Base-by-base conservation (phyloP, 2,329 filamentous ascomycete species). In the Akanthomyces uredinophilus region DNA sequence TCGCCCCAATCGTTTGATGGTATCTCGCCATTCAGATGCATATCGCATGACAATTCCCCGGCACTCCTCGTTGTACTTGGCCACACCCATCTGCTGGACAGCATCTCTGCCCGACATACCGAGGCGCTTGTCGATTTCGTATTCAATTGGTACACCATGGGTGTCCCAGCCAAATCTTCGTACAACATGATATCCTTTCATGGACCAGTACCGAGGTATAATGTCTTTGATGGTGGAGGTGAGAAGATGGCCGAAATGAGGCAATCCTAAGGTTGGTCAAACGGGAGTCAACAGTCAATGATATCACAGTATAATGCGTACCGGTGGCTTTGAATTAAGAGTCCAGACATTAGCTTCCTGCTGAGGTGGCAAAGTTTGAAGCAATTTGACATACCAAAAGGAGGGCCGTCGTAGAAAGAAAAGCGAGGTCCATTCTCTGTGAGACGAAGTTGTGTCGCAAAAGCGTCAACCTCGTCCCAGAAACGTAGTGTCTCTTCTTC, bases 171-270 rank as follows among this genome's bases (percentile, higher is more conserved):
- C 53, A 22, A 57, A 57, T 32, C 59, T 46, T 13, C 59, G 74
- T 96, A 95, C 91, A 56, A 97, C 93, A 78, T 96, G 90, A 72
- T 88, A 90, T 16, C 94, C 94, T 74, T 96, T 95, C 92, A 96
- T 96, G 55, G 92, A 93, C 91, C 93, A 97, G 76, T 97, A 97
- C 68, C 94, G 83, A 11, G 94, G 92, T 67, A 97, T 96, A 65
- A 96, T 96, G 74, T 97, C 94, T 77, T 97, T 97, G 79, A 97
- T 96, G 56, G 93, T 97, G 24, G 92, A 96, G 46, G 93, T 90
- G 67, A 96, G 82, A 59, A 96, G 79, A 76, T 96, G 92, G 65
- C 83, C 83, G 63, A 82, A 88, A 68, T 88, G 86, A 63, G 83
- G 84, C n/a, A 86, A 73, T 62, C 84, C 89, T 60, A 22, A 6